phyloP scores from a whole-genome alignment of 306 rosid species.

The Medicago truncatula region MtrunA17r5.0-ANR NC_053045.1:43635001-43635500 shows the following conservation, averaged over 20 bases:
- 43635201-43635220: constrained; percentile 78
- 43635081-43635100: constrained; percentile 92
- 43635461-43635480: constrained; percentile 82
- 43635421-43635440: constrained; percentile 93
- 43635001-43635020: constrained; percentile 75
- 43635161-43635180: constrained; percentile 86
- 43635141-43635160: constrained; percentile 89
- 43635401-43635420: constrained; percentile 72
- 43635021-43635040: constrained; percentile 84
- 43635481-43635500: constrained; percentile 98
- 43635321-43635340: constrained; percentile 91
- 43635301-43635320: constrained; percentile 85
- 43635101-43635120: constrained; percentile 97
- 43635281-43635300: constrained; percentile 84
- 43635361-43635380: constrained; percentile 67
- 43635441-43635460: constrained; percentile 89
- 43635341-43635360: constrained; percentile 80
- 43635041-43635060: constrained; percentile 83
- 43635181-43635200: constrained; percentile 83
- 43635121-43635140: constrained; percentile 88
- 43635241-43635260: constrained; percentile 96
- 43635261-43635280: constrained; percentile 99
- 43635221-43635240: constrained; percentile 81
- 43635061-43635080: constrained; percentile 98
- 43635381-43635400: constrained; percentile 75